Base-by-base conservation (phyloP, 805 yeast species). In the Lipomyces yamanashiensis region DNA sequence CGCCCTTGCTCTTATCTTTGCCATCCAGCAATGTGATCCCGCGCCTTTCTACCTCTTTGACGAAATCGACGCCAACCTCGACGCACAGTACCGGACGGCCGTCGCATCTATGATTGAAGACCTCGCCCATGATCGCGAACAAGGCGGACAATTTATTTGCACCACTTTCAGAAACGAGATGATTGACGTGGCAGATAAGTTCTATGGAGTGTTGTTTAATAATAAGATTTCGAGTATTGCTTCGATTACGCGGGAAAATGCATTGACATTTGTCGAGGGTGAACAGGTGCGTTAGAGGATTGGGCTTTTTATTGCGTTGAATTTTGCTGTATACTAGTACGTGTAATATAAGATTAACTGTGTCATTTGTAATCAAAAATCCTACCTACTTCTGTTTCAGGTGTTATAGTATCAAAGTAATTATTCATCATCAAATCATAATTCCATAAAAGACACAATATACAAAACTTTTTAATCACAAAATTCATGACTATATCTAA, bases 11-110 rank as follows among this genome's bases (percentile, higher is more conserved):
- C 82, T 95, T 56, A 92, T 95, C 68, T 81, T 95, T 62, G 98
- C 99, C 3, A 90, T 93, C 64, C 99, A 95, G 78, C 86, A 84
- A 72, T 90, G 96, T 68, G 98, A 95, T 70, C 98, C 98, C 10
- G 98, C 98, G 8, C 98, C 98, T 54, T 95, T 95, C 75, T 95
- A 95, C 74, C 77, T 95, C 53, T 93, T 95, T 75, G 99, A 95
- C 76, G 99, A 95, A 78, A 88, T 95, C 63, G 99, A 95, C 77
- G 98, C 98, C 4, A 95, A 93, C 70, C 80, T 95, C 67, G 99
- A 95, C 76, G 85, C 96, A 1, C 97, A 90, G 72, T 93, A 92
- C 73, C 83, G 99, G 71, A 83, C 89, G 0, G 85, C 97, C 0
- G 96, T 95, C 21, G 97, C 98, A 0, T 77, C 80, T 40, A 78